These are phyloP conservation scores for Mollisia scopiformis DNA, from an alignment of 2,329 filamentous ascomycete species.

Conservation along the genomic window DNA sequence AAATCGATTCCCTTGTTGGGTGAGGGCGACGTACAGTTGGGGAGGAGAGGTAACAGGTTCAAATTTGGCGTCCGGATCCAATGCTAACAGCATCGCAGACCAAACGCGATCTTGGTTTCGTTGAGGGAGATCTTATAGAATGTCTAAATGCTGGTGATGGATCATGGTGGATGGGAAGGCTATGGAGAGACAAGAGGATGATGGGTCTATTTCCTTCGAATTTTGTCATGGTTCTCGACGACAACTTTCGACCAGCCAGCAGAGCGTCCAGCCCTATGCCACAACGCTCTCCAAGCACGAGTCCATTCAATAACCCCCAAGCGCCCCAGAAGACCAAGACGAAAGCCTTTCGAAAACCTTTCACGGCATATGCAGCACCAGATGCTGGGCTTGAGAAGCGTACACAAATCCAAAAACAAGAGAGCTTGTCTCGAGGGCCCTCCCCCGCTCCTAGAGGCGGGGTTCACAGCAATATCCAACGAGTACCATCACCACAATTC, in stretches of 20 bases:
- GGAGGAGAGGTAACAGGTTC: conserved; percentile 69
- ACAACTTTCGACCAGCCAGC: conserved; percentile 78
- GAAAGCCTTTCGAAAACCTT: conserved; percentile 67
- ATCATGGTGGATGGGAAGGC: conserved; percentile 95
- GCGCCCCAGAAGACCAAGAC: conserved; percentile 45
- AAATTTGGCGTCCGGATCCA: background rate
- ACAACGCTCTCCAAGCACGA: conserved; percentile 35
- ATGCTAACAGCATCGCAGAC: conserved; percentile 52
- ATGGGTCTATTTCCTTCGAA: conserved; percentile 96
- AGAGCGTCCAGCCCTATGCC: conserved; percentile 58
- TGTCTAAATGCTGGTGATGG: conserved; percentile 97
- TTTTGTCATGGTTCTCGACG: conserved; percentile 88
- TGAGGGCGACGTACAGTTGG: conserved; percentile 89
- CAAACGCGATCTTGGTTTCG: conserved; percentile 92
- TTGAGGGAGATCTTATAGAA: conserved; percentile 97
- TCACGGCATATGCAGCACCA: conserved; percentile 67
- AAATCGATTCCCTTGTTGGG: conserved; percentile 86
- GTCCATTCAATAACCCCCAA: conserved; percentile 34
- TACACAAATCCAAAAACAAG: conserved; percentile 33
- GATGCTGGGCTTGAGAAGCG: conserved; percentile 65
- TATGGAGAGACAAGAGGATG: conserved; percentile 87
- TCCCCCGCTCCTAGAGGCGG: conserved; percentile 31
- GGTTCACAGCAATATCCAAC: conserved; percentile 24
- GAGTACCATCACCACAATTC: conserved; percentile 36
- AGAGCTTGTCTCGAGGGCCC: conserved; percentile 29